Percentiles rank a stretch among this genome's conserved stretches.
Conservation (phyloP, 2,329 filamentous ascomycete species). For the Aaosphaeria arxii region DNA sequence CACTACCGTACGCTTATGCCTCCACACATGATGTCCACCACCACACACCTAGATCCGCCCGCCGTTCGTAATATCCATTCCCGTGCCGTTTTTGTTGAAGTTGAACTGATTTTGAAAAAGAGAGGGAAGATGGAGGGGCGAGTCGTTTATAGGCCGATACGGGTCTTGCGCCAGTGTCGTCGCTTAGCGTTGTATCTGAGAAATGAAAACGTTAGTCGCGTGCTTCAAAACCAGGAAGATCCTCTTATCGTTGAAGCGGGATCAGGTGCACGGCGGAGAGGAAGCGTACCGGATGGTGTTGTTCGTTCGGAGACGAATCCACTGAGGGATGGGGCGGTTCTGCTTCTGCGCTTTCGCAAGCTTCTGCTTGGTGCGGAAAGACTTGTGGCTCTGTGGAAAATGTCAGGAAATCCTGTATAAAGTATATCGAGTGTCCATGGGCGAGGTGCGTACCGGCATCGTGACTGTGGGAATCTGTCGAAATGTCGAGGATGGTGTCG, state of each 20-base stretch:
- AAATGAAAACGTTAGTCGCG: neutral
- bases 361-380: constrained; percentile 99
- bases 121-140: constrained; percentile 39
- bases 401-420: constrained; percentile 7
- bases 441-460: constrained; percentile 34
- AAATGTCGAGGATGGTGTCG: constrained; percentile 32
- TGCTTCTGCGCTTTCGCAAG: constrained; percentile 99
- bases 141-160: constrained; percentile 90
- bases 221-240: neutral
- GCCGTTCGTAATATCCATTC: constrained; percentile 28
- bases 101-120: constrained; percentile 23
- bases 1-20: constrained; percentile 23
- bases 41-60: constrained; percentile 10
- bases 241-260: neutral
- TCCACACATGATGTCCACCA: constrained; percentile 5
- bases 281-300: constrained; percentile 96
- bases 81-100: constrained; percentile 23
- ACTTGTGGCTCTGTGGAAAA: constrained; percentile 85
- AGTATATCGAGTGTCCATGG: neutral
- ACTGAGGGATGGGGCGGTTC: constrained; percentile 99
- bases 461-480: constrained; percentile 32
- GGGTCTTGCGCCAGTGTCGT: constrained; percentile 99
- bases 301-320: constrained; percentile 96
- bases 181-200: constrained; percentile 99
- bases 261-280: neutral